These are phyloP conservation scores for Albizia julibrissin DNA, from an alignment of 306 rosid species.

Conservation along the genomic window DNA sequence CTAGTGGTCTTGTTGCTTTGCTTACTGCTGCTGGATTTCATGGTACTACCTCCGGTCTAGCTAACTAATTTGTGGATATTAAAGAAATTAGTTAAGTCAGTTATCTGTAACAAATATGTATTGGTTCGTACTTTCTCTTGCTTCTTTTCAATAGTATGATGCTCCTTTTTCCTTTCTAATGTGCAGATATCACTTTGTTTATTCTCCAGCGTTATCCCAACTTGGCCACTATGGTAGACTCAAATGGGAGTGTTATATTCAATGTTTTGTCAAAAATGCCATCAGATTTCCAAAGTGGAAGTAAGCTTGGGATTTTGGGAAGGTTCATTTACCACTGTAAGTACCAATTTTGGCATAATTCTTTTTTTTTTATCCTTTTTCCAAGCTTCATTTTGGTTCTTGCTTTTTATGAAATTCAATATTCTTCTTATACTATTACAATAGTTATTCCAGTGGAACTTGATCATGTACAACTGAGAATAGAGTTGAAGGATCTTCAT, in stretches of 20 bases:
- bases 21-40: conserved; percentile 58
- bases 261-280: conserved; percentile 47
- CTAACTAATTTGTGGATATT: no score
- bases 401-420: neutral
- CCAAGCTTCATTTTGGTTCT: conserved; percentile 29
- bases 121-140: no score
- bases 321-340: conserved; percentile 48
- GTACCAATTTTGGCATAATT: conserved; percentile 2
- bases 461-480: conserved; percentile 33
- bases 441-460: conserved; percentile 47
- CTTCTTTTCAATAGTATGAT: neutral
- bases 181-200: conserved; percentile 45
- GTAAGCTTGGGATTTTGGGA: conserved; percentile 46
- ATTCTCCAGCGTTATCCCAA: conserved; percentile 41
- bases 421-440: conserved; percentile 17
- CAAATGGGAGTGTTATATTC: conserved; percentile 46
- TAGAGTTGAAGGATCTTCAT: conserved; percentile 24
- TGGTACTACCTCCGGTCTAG: conserved; percentile 26
- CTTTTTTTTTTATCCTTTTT: neutral
- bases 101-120: no score
- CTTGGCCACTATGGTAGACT: conserved; percentile 37
- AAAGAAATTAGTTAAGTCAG: no score
- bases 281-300: conserved; percentile 59
- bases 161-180: conserved; percentile 28
- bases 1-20: conserved; percentile 39